A percentile compares a stretch with the other conserved stretches of the same genome.
Conservation (phyloP, 1,284 basidiomycete genomes). For the Takashimella koratensis region DNA sequence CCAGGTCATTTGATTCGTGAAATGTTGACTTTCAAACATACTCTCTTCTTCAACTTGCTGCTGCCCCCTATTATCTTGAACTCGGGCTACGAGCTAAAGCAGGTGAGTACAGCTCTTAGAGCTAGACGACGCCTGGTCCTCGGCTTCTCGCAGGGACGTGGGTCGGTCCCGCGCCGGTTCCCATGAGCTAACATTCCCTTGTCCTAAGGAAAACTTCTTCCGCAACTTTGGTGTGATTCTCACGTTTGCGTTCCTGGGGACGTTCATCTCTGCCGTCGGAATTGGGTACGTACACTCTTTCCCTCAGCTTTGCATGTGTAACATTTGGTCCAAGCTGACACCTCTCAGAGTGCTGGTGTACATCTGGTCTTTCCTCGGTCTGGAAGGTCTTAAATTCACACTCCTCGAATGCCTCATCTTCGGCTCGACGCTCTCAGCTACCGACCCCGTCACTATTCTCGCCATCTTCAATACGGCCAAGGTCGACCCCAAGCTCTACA, state of each 20-base stretch:
- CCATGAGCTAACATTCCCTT: conserved; percentile 8
- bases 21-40: conserved; percentile 97
- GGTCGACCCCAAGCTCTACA: conserved; percentile 97
- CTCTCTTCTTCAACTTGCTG: conserved; percentile 95
- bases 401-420: conserved; percentile 92
- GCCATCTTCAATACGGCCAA: conserved; percentile 99
- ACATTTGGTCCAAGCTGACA: too few relatives aligned
- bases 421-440: conserved; percentile 93
- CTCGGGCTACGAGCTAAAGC: conserved; percentile 95
- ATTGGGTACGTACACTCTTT: conserved; percentile 72
- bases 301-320: too few relatives aligned
- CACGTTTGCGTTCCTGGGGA: conserved; percentile 93
- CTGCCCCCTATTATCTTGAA: conserved; percentile 98
- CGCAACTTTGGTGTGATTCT: conserved; percentile 96
- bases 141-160: neutral
- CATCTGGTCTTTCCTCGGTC: conserved; percentile 86
- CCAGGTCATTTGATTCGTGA: conserved; percentile 92
- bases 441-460: conserved; percentile 96
- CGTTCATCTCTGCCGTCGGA: conserved; percentile 93
- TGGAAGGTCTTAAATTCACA: conserved; percentile 73
- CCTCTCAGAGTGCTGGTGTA: conserved; percentile 73
- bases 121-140: neutral
- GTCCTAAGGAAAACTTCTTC: conserved; percentile 90
- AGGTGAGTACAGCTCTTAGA: conserved; percentile 56
- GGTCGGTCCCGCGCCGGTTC: neutral